Conservation (phyloP, 164 flowering plant genomes). For the Annona cherimola region DNA sequence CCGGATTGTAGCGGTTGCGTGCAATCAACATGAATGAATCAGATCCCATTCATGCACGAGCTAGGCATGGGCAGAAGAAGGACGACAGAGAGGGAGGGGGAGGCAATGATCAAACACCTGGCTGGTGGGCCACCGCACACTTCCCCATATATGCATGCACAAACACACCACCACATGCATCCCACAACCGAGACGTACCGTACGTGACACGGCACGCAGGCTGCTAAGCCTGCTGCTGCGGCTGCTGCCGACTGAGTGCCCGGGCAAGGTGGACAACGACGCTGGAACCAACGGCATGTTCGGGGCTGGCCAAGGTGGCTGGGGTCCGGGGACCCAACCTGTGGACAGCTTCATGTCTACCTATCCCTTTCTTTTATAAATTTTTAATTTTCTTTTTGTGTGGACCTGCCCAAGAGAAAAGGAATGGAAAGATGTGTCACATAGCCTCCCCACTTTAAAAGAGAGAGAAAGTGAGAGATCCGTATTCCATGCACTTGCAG, state of each 20-base stretch:
- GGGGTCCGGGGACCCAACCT: slow-evolving; percentile 3
- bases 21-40: too few relatives aligned
- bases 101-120: too few relatives aligned
- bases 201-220: slow-evolving; percentile 22
- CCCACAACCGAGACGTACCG: too few relatives aligned
- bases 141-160: neutral
- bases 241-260: too few relatives aligned
- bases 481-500: slow-evolving; percentile 22
- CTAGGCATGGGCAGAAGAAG: too few relatives aligned
- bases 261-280: slow-evolving; percentile 14
- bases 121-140: neutral
- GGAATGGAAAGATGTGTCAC: slow-evolving; percentile 18
- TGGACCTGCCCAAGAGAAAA: slow-evolving; percentile 3
- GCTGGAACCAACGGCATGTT: slow-evolving; percentile 14
- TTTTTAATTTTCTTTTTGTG: neutral
- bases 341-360: slow-evolving; percentile 12
- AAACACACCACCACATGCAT: too few relatives aligned
- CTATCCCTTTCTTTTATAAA: slow-evolving; percentile 15
- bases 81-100: too few relatives aligned
- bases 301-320: neutral
- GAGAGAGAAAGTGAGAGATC: slow-evolving; percentile 9
- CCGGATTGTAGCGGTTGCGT: too few relatives aligned
- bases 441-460: slow-evolving; percentile 26
- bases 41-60: too few relatives aligned
- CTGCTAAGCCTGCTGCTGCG: too few relatives aligned